A percentile compares a stretch with the other conserved stretches of the same genome.
Conservation (phyloP, 352 stramenopile species). For the Aphanomyces euteiches region DNA sequence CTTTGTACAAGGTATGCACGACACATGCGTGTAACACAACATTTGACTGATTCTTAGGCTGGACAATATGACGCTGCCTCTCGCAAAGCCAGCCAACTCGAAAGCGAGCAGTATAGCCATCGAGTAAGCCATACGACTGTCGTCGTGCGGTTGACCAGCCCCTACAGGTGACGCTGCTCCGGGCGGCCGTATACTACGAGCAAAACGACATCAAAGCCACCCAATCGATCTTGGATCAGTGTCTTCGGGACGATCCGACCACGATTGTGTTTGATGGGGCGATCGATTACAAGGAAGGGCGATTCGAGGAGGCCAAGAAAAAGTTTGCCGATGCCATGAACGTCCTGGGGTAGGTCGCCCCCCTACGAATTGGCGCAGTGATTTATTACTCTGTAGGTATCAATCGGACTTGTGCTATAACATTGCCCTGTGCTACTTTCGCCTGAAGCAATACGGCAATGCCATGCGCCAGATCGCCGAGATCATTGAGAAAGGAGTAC, state of each 20-base stretch:
- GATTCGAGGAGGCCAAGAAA: constrained; percentile 83
- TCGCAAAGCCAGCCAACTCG: constrained; percentile 74
- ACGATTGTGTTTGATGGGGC: constrained; percentile 82
- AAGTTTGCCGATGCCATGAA: constrained; percentile 92
- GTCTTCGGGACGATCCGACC: constrained; percentile 89
- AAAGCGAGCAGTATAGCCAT: constrained; percentile 84
- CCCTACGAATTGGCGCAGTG: neutral
- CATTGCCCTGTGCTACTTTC: constrained; percentile 94
- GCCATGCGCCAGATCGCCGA: constrained; percentile 90
- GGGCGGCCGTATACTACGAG: constrained; percentile 93
- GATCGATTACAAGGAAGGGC: constrained; percentile 84
- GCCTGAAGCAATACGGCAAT: constrained; percentile 87
- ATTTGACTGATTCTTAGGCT: constrained; percentile 25
- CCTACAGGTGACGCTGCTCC: constrained; percentile 57
- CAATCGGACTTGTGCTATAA: constrained; percentile 93
- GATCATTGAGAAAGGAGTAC: constrained; percentile 89
- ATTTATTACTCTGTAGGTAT: constrained; percentile 40
- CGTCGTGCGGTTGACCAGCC: neutral
- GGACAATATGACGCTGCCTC: constrained; percentile 77
- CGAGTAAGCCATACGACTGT: constrained; percentile 43
- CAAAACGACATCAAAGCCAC: constrained; percentile 91
- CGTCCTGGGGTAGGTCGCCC: constrained; percentile 58
- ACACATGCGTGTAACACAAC: neutral
- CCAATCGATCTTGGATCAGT: constrained; percentile 89
- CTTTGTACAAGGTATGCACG: constrained; percentile 85